Evolutionary conservation across 129 eudicot genomes (phyloP).

Genomic region (Flaveria brownii): DNA sequence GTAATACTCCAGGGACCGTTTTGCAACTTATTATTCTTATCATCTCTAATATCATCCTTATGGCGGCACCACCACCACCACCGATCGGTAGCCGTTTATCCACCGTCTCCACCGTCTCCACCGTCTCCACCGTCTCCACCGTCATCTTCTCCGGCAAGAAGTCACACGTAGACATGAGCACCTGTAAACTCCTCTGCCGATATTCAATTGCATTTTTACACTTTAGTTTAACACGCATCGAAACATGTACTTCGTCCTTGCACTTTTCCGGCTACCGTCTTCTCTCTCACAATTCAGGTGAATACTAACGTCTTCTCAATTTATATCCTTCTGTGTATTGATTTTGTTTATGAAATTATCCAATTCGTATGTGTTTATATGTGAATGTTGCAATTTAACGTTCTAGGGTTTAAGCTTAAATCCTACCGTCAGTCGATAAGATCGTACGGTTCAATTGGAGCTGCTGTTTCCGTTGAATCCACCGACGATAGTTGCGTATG

Average conservation of each 20-base stretch:
- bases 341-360: background rate
- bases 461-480: constrained; percentile 38
- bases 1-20: background rate
- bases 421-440: constrained; percentile 27
- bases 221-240: constrained; percentile 32
- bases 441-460: constrained; percentile 29
- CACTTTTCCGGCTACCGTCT: constrained; percentile 13
- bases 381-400: background rate
- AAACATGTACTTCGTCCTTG: constrained; percentile 21
- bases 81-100: constrained; percentile 17
- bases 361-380: background rate
- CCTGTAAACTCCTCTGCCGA: constrained; percentile 40
- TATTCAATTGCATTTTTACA: constrained; percentile 43
- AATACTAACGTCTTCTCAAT: constrained; percentile 15
- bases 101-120: constrained; percentile 27
- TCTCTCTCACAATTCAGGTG: constrained; percentile 38
- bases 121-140: constrained; percentile 27
- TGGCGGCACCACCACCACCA: constrained; percentile 1
- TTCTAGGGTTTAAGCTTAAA: constrained; percentile 38
- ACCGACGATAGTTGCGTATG: constrained; percentile 17
- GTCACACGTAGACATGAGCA: constrained; percentile 23
- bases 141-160: constrained; percentile 29
- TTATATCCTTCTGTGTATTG: background rate
- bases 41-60: background rate
- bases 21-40: background rate